Base-by-base conservation (phyloP, 2,329 filamentous ascomycete species). In the Venturia aucupariae region DNA sequence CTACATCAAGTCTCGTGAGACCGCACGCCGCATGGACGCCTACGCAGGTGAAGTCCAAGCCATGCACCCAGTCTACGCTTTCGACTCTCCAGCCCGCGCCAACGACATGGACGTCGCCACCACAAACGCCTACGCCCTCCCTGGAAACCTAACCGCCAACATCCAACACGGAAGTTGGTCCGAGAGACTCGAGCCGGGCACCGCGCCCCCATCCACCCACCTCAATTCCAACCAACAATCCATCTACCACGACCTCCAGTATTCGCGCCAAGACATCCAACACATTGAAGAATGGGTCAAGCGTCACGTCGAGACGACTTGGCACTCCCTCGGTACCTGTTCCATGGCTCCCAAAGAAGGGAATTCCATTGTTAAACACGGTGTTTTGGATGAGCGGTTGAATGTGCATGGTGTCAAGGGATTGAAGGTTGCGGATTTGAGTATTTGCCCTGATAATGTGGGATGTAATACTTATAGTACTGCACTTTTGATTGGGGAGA, bases 1-100 rank as follows among this genome's bases (percentile, higher is more conserved):
- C 4, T 92, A 92, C 76, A 89, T 91, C 79, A 91, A 91, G 77
- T 90, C 86, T 2, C 86, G 89, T 65, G 89, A 91, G 80, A 92
- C 88, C 3, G 89, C 89, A 1, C 83, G 89, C 3, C 84, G 88
- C 67, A 91, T 91, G 89, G 82, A 87, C 32, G 85, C 88, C 0
- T 92, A 90, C 68, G 88, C 88, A 1, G 89, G 89, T 66, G 89
- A 92, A 73, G 88, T 90, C 44, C 42, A 60, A 32, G 68, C 69
- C 11, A 79, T 82, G 79, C 89, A 92, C 73, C 90, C 90, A 13
- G 86, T 87, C 79, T 92, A 89, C 72, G 78, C 82, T 57, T 90
- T 81, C 71, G 84, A 90, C 75, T 89, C 86, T 24, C 82, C 85
- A 0, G 90, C 88, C 3, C 82, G 86, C 27, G 84, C 88, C 6